Conservation (phyloP, 768 basidiomycete genomes). For the Termitomyces titanicus region DNA sequence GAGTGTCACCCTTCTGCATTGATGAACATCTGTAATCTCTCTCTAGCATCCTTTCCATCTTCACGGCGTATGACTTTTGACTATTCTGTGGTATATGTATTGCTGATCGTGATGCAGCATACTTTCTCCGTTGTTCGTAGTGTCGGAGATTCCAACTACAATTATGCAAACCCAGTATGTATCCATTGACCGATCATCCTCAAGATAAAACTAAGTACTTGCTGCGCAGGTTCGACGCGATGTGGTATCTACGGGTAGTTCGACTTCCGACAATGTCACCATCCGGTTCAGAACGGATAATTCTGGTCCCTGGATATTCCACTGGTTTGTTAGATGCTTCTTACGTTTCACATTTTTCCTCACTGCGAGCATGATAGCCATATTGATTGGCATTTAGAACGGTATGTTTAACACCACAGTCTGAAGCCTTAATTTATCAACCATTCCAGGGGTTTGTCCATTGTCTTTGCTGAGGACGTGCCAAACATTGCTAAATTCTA, state of each 20-base stretch:
- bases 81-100: not conserved
- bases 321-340: conserved; percentile 3
- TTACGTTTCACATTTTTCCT: not conserved
- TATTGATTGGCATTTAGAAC: conserved; percentile 11
- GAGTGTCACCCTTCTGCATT: not conserved
- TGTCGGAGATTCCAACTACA: conserved; percentile 28
- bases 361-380: not conserved
- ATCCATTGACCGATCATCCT: not conserved
- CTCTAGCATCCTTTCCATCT: conserved; percentile 27
- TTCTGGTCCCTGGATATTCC: conserved; percentile 10
- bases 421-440: not conserved
- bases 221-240: conserved; percentile 23
- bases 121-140: conserved; percentile 37
- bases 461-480: conserved; percentile 11
- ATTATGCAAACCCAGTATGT: conserved; percentile 42
- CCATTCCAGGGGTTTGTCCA: conserved; percentile 4
- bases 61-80: conserved; percentile 20
- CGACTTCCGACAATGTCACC: conserved; percentile 4
- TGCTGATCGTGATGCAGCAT: conserved; percentile 16
- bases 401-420: not conserved
- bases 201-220: not conserved
- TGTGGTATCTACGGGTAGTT: conserved; percentile 4
- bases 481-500: not conserved
- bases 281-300: conserved; percentile 11
- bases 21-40: conserved; percentile 3